phyloP scores from a whole-genome alignment of 139 green algal genomes.

The Penium margaritaceum region DNA sequence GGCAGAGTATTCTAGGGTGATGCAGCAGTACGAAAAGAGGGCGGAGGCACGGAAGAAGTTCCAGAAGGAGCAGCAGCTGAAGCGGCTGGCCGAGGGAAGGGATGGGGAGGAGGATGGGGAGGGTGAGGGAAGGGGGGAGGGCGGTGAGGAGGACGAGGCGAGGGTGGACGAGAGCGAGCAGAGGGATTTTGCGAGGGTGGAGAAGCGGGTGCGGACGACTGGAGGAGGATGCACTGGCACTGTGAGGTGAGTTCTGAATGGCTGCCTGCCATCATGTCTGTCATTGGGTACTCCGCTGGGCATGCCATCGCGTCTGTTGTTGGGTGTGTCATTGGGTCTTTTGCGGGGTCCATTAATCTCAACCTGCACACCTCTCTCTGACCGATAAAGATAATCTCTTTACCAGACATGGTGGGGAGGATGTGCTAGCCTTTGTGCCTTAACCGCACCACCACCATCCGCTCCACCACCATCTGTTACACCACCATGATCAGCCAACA shows the following conservation, averaged over 20 bases:
- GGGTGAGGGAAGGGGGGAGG: slow-evolving; percentile 53
- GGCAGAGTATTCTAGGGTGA: slow-evolving; percentile 49
- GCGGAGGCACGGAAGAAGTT: slow-evolving; percentile 57
- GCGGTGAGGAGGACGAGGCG: slow-evolving; percentile 73
- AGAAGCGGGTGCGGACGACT: slow-evolving; percentile 86
- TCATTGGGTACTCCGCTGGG: no score
- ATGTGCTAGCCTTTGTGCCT: no score
- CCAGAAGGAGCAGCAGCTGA: slow-evolving; percentile 54
- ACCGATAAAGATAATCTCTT: no score
- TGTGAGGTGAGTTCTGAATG: slow-evolving; percentile 43
- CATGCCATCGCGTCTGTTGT: no score
- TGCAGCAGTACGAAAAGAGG: slow-evolving; percentile 65
- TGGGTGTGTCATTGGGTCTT: no score
- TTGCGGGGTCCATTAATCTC: no score
- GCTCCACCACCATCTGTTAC: no score
- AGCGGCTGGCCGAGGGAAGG: slow-evolving; percentile 55
- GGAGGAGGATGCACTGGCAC: slow-evolving; percentile 68
- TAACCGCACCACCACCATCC: no score
- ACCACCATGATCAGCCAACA: no score
- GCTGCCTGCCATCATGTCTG: no score
- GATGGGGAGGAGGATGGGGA: slow-evolving; percentile 52
- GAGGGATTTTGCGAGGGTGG: slow-evolving; percentile 82
- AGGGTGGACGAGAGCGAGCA: slow-evolving; percentile 81
- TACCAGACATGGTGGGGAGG: no score
- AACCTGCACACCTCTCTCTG: no score